A percentile compares a stretch with the other conserved stretches of the same genome.
Conservation (phyloP, 1,139 yeast genomes). For the Neolecta irregularis region DNA sequence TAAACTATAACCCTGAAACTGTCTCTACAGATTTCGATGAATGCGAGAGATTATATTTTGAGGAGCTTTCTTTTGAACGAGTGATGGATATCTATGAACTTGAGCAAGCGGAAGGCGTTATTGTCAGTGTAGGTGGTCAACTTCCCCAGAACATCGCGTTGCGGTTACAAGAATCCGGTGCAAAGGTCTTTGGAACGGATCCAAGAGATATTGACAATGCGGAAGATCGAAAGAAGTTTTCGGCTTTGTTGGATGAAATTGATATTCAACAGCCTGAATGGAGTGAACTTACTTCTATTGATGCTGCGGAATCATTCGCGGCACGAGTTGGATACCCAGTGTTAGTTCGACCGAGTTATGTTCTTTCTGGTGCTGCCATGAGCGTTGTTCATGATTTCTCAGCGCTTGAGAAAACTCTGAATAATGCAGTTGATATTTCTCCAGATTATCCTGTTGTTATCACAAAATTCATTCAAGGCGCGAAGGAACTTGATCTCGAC, state of each 20-base stretch:
- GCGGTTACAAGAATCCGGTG: conserved; percentile 63
- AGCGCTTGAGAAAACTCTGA: conserved; percentile 67
- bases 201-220: conserved; percentile 95
- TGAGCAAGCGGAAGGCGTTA: conserved; percentile 78
- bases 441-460: conserved; percentile 95
- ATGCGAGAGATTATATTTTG: conserved; percentile 92
- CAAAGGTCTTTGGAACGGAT: conserved; percentile 80
- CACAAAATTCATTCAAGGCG: conserved; percentile 87
- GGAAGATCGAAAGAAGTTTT: conserved; percentile 95
- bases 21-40: conserved; percentile 97
- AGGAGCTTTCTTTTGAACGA: conserved; percentile 87
- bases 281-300: conserved; percentile 82
- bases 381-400: conserved; percentile 65
- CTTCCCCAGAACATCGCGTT: conserved; percentile 93
- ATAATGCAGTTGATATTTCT: conserved; percentile 80
- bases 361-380: conserved; percentile 97
- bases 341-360: conserved; percentile 93
- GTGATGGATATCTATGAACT: conserved; percentile 93
- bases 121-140: conserved; percentile 96
- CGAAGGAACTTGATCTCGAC: conserved; percentile 93
- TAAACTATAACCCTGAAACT: conserved; percentile 95
- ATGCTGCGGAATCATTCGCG: conserved; percentile 77
- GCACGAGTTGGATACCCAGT: conserved; percentile 85
- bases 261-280: conserved; percentile 93
- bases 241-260: conserved; percentile 81